A percentile compares a stretch with the other conserved stretches of the same genome.
These are phyloP conservation scores for Candida glucosophila DNA, from an alignment of 1,139 yeast genomes.

Conservation along the genomic window DNA sequence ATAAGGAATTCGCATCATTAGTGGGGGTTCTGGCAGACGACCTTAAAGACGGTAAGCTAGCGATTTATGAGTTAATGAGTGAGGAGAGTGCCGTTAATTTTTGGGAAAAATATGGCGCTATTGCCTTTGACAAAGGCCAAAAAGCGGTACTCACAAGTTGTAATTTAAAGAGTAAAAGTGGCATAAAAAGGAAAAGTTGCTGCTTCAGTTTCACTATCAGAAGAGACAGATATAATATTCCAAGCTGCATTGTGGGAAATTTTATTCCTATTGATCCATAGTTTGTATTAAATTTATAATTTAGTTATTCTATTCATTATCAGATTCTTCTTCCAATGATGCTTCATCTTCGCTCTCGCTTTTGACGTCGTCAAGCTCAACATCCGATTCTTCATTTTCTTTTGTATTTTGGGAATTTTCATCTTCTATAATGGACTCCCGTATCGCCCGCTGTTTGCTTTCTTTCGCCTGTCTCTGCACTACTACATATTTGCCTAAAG, in stretches of 20 bases:
- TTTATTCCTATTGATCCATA: conserved; percentile 73
- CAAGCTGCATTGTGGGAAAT: conserved; percentile 94
- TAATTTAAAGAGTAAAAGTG: conserved; percentile 76
- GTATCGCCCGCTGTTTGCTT: conserved; percentile 59
- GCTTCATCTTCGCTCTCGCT: conserved; percentile 13
- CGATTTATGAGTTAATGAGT: conserved; percentile 90
- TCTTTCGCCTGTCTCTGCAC: conserved; percentile 82
- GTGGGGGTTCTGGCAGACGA: conserved; percentile 93
- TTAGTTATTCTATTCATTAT: too few species aligned
- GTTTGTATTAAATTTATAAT: conserved; percentile 4
- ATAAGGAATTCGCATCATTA: conserved; percentile 90
- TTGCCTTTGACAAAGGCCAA: conserved; percentile 93
- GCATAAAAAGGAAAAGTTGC: conserved; percentile 73
- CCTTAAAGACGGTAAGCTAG: conserved; percentile 82
- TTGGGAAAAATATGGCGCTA: conserved; percentile 96
- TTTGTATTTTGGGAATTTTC: conserved; percentile 37
- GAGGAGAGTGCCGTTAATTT: conserved; percentile 97
- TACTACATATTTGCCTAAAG: conserved; percentile 76
- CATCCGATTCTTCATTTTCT: conserved; percentile 26
- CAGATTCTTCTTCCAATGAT: too few species aligned
- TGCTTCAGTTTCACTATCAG: conserved; percentile 93
- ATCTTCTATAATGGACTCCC: conserved; percentile 62
- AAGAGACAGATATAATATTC: conserved; percentile 88
- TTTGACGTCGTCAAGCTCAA: conserved; percentile 18
- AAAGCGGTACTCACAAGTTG: conserved; percentile 93